Evolutionary conservation across 2,329 filamentous ascomycete species (phyloP), one percentile per base, ranked within the genome.

Genomic region (Pestalotiopsis sp.): DNA sequence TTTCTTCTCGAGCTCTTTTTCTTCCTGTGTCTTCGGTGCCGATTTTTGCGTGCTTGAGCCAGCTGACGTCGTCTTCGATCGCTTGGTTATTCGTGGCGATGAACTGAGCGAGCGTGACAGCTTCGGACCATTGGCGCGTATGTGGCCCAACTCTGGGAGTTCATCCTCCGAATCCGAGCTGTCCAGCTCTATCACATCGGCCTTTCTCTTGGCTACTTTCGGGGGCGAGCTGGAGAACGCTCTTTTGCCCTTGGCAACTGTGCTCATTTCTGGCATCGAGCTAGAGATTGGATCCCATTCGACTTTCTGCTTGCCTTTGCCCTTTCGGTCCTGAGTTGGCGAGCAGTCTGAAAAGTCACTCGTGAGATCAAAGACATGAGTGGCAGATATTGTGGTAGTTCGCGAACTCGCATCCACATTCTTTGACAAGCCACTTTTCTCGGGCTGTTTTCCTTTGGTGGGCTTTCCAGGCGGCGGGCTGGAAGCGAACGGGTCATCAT

Each of bases 221-320:
- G 68, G 23, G 4, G 69, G 63, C 4, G 70, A 72, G 23, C 68
- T 73, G 13, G 70, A 66, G 13, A 73, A 65, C 0, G 66, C 67
- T 11, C 69, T 66, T 17, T 45, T 52, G 4, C 67, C 62, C 38
- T 70, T 38, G 4, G 77, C 65, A n/a, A 67, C 40, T 17, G 68
- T 68, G 23, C 74, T 67, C 75, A 68, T 68, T 60, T 86, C 82
- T 1, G 85, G 86, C 4, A 84, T 85, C 1, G 84, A 87, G 73
- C 85, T 88, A 0, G 85, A 87, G 65, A 87, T 87, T 0, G 84
- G 85, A 72, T 86, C 84, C 84, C 84, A 86, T 0, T 41, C 31
- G n/a, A 14, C 31, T 36, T 62, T 62, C 59, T 62, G 25, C 17
- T 62, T 62, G 25, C 27, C 27, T 20, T 38, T 62, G 36, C 20